Evolutionary conservation across 495 filamentous ascomycete genomes (phyloP).

Genomic region (Aspergillus incahuasiensis): DNA sequence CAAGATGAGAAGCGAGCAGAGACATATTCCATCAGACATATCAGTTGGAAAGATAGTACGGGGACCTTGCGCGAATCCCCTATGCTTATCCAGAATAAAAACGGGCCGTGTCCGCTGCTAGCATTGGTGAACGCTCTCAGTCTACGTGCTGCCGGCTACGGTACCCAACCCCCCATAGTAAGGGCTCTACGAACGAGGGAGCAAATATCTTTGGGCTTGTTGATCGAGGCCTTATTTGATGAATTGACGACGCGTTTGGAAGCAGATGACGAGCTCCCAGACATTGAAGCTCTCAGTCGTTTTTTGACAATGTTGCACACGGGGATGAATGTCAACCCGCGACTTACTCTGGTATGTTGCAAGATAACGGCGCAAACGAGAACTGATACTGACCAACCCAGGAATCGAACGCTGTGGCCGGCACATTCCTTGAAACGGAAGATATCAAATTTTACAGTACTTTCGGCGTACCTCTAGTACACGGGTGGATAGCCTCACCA

Average conservation of each 20-base stretch:
- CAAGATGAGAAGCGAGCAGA: conserved; percentile 50
- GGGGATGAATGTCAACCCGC: conserved; percentile 97
- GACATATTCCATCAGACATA: conserved; percentile 66
- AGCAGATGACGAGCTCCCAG: conserved; percentile 61
- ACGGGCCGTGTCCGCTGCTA: conserved; percentile 89
- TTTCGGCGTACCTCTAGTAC: conserved; percentile 83
- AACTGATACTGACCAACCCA: conserved; percentile 16
- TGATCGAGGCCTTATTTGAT: conserved; percentile 85
- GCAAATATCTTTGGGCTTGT: conserved; percentile 77
- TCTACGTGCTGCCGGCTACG: conserved; percentile 69
- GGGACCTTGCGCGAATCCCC: conserved; percentile 56
- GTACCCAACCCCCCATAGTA: conserved; percentile 62
- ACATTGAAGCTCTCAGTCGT: conserved; percentile 78
- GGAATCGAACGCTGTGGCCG: conserved; percentile 48
- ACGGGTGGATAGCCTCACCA: conserved; percentile 79
- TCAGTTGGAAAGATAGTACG: conserved; percentile 53
- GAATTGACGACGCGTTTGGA: conserved; percentile 69
- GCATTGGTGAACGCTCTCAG: conserved; percentile 91
- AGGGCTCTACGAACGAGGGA: conserved; percentile 73
- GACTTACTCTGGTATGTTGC: conserved; percentile 57
- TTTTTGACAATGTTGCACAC: conserved; percentile 90
- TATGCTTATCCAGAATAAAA: conserved; percentile 84
- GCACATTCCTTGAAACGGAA: conserved; percentile 73
- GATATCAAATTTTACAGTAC: conserved; percentile 85
- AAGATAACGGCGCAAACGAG: conserved; percentile 29